Conservation (phyloP, 2,329 filamentous ascomycete genomes). For the Colletotrichum sidae region DNA sequence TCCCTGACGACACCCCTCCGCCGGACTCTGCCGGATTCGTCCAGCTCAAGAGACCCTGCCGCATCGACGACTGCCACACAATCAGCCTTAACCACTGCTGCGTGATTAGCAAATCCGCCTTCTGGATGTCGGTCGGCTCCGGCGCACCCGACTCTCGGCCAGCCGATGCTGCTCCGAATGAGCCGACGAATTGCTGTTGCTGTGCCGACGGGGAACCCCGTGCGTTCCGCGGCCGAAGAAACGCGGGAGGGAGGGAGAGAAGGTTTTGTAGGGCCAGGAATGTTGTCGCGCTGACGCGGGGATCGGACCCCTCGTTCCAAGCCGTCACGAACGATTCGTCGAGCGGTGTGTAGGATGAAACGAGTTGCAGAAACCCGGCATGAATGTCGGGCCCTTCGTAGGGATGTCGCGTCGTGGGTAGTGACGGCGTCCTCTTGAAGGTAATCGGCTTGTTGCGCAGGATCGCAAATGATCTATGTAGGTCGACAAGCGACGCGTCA, state of each 20-base stretch:
- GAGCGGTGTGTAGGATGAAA: conserved; percentile 71
- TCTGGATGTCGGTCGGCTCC: conserved; percentile 70
- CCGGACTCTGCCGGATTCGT: conserved; percentile 37
- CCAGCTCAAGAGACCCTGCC: conserved; percentile 72
- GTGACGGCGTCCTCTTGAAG: conserved; percentile 67
- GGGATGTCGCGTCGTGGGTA: conserved; percentile 63
- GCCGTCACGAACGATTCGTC: conserved; percentile 72
- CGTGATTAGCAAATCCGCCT: conserved; percentile 75
- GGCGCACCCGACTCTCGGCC: conserved; percentile 44
- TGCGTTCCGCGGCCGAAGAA: conserved; percentile 42
- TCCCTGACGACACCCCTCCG: conserved; percentile 13
- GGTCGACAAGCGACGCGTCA: conserved; percentile 8
- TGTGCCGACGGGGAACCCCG: conserved; percentile 44
- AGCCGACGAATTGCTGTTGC: conserved; percentile 27
- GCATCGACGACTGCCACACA: conserved; percentile 79
- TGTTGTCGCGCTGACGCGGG: conserved; percentile 47
- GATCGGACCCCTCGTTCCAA: conserved; percentile 69
- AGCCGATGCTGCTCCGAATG: conserved; percentile 21
- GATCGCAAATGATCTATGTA: conserved; percentile 70
- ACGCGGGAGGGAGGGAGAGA: conserved; percentile 47
- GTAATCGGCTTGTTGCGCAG: conserved; percentile 73
- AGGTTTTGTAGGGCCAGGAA: conserved; percentile 50
- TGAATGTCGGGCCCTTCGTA: conserved; percentile 65
- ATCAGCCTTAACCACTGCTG: conserved; percentile 78
- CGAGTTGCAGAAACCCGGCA: conserved; percentile 69